A percentile compares a stretch with the other conserved stretches of the same genome.
phyloP scores from a whole-genome alignment of 2,329 filamentous ascomycete species.

The Penicillium frequentans region DNA sequence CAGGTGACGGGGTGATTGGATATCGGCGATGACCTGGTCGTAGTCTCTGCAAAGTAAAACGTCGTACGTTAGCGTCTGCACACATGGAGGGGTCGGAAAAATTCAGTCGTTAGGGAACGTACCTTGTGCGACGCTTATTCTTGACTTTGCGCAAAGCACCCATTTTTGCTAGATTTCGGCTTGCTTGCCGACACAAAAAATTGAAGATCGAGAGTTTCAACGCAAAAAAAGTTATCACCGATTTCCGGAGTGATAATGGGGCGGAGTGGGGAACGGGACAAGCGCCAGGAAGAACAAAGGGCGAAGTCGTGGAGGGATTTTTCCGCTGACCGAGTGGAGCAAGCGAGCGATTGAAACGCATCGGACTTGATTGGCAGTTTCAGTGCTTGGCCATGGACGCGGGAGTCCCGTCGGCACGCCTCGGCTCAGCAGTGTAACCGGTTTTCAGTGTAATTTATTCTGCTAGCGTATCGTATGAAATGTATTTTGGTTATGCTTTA shows the following conservation, averaged over 20 bases:
- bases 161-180: conserved; percentile 52
- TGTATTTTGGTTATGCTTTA: conserved; percentile 9
- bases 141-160: conserved; percentile 67
- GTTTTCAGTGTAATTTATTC: conserved; percentile 19
- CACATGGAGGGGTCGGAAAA: not conserved
- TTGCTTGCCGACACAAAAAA: conserved; percentile 17
- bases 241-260: conserved; percentile 36
- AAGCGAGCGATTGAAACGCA: conserved; percentile 29
- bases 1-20: conserved; percentile 77
- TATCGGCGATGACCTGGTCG: conserved; percentile 86
- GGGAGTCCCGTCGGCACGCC: conserved; percentile 35
- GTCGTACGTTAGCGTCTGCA: conserved; percentile 4
- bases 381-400: conserved; percentile 10
- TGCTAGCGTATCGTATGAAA: not conserved
- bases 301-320: conserved; percentile 22
- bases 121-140: conserved; percentile 71
- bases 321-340: conserved; percentile 23
- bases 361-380: conserved; percentile 28
- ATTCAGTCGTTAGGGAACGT: conserved; percentile 16
- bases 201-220: conserved; percentile 11
- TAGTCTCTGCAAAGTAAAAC: conserved; percentile 65
- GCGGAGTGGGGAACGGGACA: conserved; percentile 29
- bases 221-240: conserved; percentile 32
- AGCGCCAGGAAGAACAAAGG: conserved; percentile 5
- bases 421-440: conserved; percentile 32